phyloP scores from a whole-genome alignment of 305 asterid species.

The Solanum aculeatissimum region DNA sequence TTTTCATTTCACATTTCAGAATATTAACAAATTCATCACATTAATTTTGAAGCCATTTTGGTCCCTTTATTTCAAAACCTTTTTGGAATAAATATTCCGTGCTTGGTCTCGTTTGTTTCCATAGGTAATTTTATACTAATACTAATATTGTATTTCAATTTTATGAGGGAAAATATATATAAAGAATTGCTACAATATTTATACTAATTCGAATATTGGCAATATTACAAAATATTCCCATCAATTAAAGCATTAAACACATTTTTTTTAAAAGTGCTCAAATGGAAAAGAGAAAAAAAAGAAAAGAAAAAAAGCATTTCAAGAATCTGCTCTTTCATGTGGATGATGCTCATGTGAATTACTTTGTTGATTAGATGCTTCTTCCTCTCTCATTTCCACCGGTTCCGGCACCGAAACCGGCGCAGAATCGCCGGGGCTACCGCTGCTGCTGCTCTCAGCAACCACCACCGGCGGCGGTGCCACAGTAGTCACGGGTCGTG shows the following conservation, averaged over 20 bases:
- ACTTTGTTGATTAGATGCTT: constrained; percentile 5
- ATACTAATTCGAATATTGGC: neutral
- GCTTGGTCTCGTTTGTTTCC: neutral
- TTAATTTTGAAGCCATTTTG: neutral
- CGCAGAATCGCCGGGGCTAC: constrained; percentile 4
- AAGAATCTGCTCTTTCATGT: constrained; percentile 21
- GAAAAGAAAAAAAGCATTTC: neutral
- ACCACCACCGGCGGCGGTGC: constrained; percentile 18
- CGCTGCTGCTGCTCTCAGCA: constrained; percentile 10
- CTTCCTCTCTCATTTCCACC: constrained; percentile 11
- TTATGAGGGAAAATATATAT: neutral
- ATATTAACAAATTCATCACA: neutral
- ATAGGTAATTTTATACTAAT: neutral
- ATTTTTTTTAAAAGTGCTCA: neutral
- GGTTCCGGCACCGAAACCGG: neutral
- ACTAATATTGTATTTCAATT: neutral
- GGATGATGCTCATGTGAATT: constrained; percentile 6
- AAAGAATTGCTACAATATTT: neutral
- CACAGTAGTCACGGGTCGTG: constrained; percentile 2
- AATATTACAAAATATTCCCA: neutral
- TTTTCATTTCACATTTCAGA: neutral
- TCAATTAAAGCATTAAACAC: neutral
- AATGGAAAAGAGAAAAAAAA: neutral
- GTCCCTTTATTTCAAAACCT: neutral
- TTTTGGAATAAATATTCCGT: neutral